Percentiles rank a stretch among this genome's conserved stretches.
Evolutionary conservation across 768 basidiomycete genomes (phyloP).

Genomic region (Leccinum variicolor): DNA sequence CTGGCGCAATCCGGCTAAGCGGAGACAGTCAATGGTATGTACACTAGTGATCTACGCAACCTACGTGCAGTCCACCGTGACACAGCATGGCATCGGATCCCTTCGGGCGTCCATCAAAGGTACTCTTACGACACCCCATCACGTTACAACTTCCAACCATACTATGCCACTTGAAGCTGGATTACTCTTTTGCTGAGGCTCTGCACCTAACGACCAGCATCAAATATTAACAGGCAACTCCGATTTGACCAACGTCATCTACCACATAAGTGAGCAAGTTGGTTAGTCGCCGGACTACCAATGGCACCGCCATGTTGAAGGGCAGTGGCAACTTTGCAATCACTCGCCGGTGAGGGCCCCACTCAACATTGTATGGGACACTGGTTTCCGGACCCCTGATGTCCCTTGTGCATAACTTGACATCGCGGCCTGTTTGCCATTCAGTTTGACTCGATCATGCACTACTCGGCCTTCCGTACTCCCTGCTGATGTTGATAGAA

Average conservation of each 20-base stretch:
- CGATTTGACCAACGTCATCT: background rate
- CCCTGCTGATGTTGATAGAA: background rate
- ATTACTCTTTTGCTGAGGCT: background rate
- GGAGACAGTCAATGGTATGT: background rate
- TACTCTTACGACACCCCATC: background rate
- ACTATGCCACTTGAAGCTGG: no score
- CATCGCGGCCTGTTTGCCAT: background rate
- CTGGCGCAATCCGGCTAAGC: background rate
- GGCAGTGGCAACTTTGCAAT: background rate
- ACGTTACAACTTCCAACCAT: no score
- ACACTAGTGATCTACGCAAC: background rate
- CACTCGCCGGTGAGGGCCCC: background rate
- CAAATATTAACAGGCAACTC: background rate
- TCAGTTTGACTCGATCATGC: background rate
- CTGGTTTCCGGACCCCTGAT: background rate
- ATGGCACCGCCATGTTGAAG: background rate
- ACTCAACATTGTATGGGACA: background rate
- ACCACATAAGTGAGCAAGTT: background rate
- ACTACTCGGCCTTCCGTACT: background rate
- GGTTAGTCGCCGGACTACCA: background rate
- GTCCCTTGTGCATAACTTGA: background rate
- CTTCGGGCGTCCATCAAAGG: background rate
- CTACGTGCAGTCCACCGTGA: background rate
- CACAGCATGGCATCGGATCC: background rate
- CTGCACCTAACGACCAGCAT: background rate